Percentiles rank a stretch among this genome's conserved stretches.
phyloP scores from a whole-genome alignment of 75 land plant genomes.

The Cupressus sempervirens region DNA sequence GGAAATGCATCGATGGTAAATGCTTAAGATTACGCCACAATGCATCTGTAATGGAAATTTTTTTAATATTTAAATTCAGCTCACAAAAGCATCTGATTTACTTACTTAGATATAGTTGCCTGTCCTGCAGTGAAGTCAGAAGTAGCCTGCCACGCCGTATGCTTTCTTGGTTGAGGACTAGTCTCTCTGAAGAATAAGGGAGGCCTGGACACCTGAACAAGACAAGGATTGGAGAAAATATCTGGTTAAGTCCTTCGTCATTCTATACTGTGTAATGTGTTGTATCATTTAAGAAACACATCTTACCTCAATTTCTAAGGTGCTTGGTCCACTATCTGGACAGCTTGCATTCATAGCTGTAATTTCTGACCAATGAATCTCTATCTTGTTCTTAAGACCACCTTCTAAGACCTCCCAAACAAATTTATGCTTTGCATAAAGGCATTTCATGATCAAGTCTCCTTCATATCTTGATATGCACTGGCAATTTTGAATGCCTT shows the following conservation, averaged over 20 bases:
- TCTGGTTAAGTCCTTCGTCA: not conserved
- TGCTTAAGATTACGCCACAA: not conserved
- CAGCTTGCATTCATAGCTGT: conserved; percentile 49
- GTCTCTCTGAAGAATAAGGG: conserved; percentile 68
- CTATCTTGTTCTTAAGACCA: conserved; percentile 72
- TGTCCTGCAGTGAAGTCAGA: conserved; percentile 77
- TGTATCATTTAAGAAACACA: not conserved
- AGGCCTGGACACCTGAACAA: conserved; percentile 40
- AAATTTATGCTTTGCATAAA: conserved; percentile 78
- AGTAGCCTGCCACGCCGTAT: conserved; percentile 64
- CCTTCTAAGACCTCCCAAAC: conserved; percentile 87
- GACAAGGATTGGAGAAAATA: not conserved
- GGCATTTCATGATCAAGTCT: conserved; percentile 74
- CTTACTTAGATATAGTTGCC: conserved; percentile 54
- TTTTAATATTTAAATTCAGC: not conserved
- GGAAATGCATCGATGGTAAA: not conserved
- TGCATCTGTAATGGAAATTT: not conserved
- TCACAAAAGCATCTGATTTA: not conserved
- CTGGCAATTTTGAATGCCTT: conserved; percentile 21
- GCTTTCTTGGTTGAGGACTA: conserved; percentile 81
- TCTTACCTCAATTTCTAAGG: conserved; percentile 69
- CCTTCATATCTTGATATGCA: conserved; percentile 43
- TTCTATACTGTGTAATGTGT: not conserved
- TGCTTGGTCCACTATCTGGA: conserved; percentile 37
- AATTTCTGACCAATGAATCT: conserved; percentile 86